Percentiles rank a stretch among this genome's conserved stretches.
Conservation (phyloP, 768 basidiomycete genomes). For the Strobilomyces echinocephalus region DNA sequence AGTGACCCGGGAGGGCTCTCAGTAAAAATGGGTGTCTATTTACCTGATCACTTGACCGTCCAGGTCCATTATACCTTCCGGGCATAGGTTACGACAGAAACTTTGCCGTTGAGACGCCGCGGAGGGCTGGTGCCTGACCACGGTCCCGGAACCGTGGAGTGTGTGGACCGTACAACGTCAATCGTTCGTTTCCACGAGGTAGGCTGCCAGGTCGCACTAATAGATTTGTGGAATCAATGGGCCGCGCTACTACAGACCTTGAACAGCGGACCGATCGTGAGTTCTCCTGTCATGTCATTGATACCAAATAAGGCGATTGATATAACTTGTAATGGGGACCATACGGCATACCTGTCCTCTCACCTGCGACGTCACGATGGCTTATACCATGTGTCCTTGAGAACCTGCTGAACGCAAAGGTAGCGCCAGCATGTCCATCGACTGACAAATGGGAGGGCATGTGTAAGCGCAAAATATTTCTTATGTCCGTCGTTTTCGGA, state of each 20-base stretch:
- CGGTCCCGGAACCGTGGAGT: conserved; percentile 27
- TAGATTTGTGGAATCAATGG: conserved; percentile 3
- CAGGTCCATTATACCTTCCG: conserved; percentile 6
- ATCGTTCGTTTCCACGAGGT: conserved; percentile 13
- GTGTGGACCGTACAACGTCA: conserved; percentile 15
- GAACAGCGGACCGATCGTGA: conserved; percentile 13
- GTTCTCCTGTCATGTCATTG: conserved; percentile 12
- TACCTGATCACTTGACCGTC: not conserved
- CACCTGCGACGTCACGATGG: conserved; percentile 2
- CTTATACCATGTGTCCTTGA: not conserved
- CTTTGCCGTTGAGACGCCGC: conserved; percentile 16
- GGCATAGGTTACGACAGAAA: conserved; percentile 7
- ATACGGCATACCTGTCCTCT: conserved; percentile 21
- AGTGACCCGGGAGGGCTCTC: not conserved
- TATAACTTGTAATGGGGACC: conserved; percentile 24
- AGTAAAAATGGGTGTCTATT: not conserved
- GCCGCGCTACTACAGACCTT: conserved; percentile 6
- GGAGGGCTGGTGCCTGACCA: conserved; percentile 14
- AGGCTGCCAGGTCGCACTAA: not conserved
- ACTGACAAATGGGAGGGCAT: conserved; percentile 1
- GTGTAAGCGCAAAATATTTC: not conserved
- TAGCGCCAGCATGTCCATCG: not conserved
- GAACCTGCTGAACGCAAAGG: not conserved
- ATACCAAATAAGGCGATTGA: conserved; percentile 19
- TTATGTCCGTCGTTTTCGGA: conserved; percentile 7